Base-by-base conservation (phyloP, 768 basidiomycete species). In the Rhodotorula graminis region DNA sequence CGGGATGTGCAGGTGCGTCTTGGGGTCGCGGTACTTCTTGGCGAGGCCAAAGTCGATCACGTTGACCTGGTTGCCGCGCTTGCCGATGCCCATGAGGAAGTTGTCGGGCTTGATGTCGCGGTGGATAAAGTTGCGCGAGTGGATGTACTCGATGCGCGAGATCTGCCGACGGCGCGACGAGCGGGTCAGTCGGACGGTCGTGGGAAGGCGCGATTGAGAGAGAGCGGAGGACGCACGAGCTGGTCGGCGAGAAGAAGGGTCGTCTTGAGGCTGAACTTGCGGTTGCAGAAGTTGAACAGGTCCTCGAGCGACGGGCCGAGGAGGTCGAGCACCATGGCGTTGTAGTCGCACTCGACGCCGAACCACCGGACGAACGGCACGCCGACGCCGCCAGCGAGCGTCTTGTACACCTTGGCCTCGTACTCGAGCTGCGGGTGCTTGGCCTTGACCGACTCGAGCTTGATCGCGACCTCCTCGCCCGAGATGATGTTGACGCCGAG, bases 361-460 rank as follows among this genome's bases (percentile, higher is more conserved):
- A 82, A 84, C 84, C 84, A 99, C 78, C 96, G 84, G 68, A 99
- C 96, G 77, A 99, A 99, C 15, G 96, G 96, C 19, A 99, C 93
- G 64, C 96, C 96, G 69, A 99, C 96, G 76, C 96, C 96, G 68
- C 96, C 96, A 29, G 96, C 95, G 63, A 99, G 88, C n/a, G 92
- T 93, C 88, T 97, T 98, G 83, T 85, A 85, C 21, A 85, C 84
- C 81, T 85, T 85, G 61, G 83, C 82, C 83, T 99, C 95, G 80
- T 99, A 99, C 82, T 99, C 96, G 79, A 99, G 90, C 83, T 99
- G 96, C n/a, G 96, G 96, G 78, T 99, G 96, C 83, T 99, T 99
- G 77, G 96, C 96, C 83, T 99, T 99, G 82, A 98, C 93, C 3
- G 95, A 97, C 83, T 99, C 96, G 78, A 99, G 91, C 84, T 99